A percentile compares a stretch with the other conserved stretches of the same genome.
Evolutionary conservation across 2,329 filamentous ascomycete species (phyloP).

Genomic region (Talaromyces rugulosus): DNA sequence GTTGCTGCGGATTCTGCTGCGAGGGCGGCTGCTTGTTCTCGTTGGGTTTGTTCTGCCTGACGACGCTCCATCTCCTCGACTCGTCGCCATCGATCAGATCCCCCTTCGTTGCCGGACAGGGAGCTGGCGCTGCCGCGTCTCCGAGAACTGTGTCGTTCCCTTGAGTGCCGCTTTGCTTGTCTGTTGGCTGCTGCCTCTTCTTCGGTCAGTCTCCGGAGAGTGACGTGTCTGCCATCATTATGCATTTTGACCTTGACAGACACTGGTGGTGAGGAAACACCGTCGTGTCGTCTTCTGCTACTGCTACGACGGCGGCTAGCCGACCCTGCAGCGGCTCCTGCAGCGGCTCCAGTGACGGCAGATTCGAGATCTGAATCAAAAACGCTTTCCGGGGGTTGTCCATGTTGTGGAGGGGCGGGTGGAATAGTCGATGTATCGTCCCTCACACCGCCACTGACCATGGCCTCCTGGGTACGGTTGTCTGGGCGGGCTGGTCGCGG

Average conservation of each 20-base stretch:
- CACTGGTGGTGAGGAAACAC: slow-evolving; percentile 55
- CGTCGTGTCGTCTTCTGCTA: slow-evolving; percentile 31
- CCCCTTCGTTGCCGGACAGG: slow-evolving; percentile 37
- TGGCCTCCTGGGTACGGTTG: slow-evolving; percentile 29
- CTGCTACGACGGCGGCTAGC: slow-evolving; percentile 28
- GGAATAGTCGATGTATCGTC: slow-evolving; percentile 28
- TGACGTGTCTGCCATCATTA: slow-evolving; percentile 60
- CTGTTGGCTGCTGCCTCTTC: slow-evolving; percentile 60
- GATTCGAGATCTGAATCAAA: slow-evolving; percentile 23
- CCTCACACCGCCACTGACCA: slow-evolving; percentile 26
- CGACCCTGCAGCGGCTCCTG: slow-evolving; percentile 27
- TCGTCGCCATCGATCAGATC: slow-evolving; percentile 44
- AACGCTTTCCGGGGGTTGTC: slow-evolving; percentile 9
- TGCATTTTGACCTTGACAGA: slow-evolving; percentile 64
- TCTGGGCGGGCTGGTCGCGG: slow-evolving; percentile 19
- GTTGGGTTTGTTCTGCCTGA: slow-evolving; percentile 41
- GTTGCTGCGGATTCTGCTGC: slow-evolving; percentile 22
- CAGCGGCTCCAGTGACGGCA: slow-evolving; percentile 25
- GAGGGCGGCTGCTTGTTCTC: slow-evolving; percentile 31
- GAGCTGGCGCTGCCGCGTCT: slow-evolving; percentile 39
- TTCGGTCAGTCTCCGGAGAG: slow-evolving; percentile 57
- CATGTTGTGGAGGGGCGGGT: slow-evolving; percentile 39
- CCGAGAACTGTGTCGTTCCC: slow-evolving; percentile 39
- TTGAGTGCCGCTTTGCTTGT: slow-evolving; percentile 49
- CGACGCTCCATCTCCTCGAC: slow-evolving; percentile 46